These are phyloP conservation scores for Ustilago curta DNA, from an alignment of 1,284 basidiomycete genomes.

Conservation along the genomic window DNA sequence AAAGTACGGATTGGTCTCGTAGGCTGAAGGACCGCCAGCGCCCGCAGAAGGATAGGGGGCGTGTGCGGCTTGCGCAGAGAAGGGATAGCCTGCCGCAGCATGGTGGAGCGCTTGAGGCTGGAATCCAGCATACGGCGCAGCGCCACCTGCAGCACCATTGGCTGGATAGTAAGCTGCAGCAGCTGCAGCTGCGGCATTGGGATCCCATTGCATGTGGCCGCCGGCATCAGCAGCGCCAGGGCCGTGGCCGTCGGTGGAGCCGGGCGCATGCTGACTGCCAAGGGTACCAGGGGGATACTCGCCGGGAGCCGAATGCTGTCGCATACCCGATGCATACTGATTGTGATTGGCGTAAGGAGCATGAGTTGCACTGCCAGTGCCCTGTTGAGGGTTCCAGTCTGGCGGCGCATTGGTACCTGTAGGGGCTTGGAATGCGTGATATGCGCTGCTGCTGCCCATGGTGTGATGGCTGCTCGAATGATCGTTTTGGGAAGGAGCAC, in stretches of 20 bases:
- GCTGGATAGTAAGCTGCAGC: constrained; percentile 24
- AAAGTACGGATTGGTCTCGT: constrained; percentile 56
- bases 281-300: constrained; percentile 33
- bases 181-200: constrained; percentile 29
- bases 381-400: constrained; percentile 29
- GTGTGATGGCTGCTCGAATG: constrained; percentile 24
- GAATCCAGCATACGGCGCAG: constrained; percentile 24
- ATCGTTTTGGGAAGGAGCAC: constrained; percentile 19
- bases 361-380: background rate
- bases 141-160: constrained; percentile 6
- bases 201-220: constrained; percentile 31
- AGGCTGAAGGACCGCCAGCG: constrained; percentile 23
- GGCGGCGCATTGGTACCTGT: constrained; percentile 4
- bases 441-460: constrained; percentile 15
- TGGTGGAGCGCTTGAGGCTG: constrained; percentile 41
- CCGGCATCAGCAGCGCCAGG: constrained; percentile 9
- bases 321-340: constrained; percentile 34
- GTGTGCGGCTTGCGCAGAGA: constrained; percentile 16
- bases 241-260: constrained; percentile 29
- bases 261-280: constrained; percentile 12
- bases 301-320: constrained; percentile 47
- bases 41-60: constrained; percentile 9
- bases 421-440: constrained; percentile 10
- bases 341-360: constrained; percentile 12
- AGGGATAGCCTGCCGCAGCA: constrained; percentile 36